Percentiles rank a stretch among this genome's conserved stretches.
Conservation (phyloP, 352 stramenopile species). For the Pythium graminicola region DNA sequence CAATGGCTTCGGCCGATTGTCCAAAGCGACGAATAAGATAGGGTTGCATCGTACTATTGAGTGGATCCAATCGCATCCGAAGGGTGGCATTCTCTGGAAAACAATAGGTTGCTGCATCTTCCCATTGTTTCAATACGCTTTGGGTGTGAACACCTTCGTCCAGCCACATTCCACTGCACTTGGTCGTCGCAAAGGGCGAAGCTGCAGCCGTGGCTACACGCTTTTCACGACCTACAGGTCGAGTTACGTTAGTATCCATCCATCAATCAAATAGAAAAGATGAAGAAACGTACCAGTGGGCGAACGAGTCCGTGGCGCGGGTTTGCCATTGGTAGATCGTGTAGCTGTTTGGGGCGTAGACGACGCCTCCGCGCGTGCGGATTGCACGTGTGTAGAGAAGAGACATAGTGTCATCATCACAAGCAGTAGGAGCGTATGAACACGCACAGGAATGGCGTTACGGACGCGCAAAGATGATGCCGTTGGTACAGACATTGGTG, state of each 20-base stretch:
- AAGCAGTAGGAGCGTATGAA: slow-evolving; percentile 6
- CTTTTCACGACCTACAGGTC: slow-evolving; percentile 2
- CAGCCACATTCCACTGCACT: slow-evolving; percentile 40
- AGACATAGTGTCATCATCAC: slow-evolving; percentile 1
- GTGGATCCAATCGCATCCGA: slow-evolving; percentile 55
- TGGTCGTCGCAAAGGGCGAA: slow-evolving; percentile 7
- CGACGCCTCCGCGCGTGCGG: not conserved
- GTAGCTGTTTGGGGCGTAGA: not conserved
- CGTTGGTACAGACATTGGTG: slow-evolving; percentile 8
- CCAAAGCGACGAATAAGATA: slow-evolving; percentile 57
- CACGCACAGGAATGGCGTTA: not conserved
- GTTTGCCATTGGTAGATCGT: slow-evolving; percentile 1
- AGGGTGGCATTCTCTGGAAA: slow-evolving; percentile 76
- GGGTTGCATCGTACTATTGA: slow-evolving; percentile 69
- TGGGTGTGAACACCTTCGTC: slow-evolving; percentile 41
- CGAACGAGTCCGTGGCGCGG: not conserved
- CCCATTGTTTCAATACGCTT: slow-evolving; percentile 42
- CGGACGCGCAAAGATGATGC: slow-evolving; percentile 6
- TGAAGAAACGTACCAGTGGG: slow-evolving; percentile 1
- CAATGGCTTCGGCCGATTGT: slow-evolving; percentile 54
- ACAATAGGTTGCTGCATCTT: slow-evolving; percentile 59
- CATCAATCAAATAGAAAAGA: not conserved
- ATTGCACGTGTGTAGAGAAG: slow-evolving; percentile 4
- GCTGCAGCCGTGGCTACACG: not conserved
- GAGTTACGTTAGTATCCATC: not conserved